A percentile compares a stretch with the other conserved stretches of the same genome.
phyloP scores from a whole-genome alignment of 345 rosid species.

The Syzygium aqueum region DNA sequence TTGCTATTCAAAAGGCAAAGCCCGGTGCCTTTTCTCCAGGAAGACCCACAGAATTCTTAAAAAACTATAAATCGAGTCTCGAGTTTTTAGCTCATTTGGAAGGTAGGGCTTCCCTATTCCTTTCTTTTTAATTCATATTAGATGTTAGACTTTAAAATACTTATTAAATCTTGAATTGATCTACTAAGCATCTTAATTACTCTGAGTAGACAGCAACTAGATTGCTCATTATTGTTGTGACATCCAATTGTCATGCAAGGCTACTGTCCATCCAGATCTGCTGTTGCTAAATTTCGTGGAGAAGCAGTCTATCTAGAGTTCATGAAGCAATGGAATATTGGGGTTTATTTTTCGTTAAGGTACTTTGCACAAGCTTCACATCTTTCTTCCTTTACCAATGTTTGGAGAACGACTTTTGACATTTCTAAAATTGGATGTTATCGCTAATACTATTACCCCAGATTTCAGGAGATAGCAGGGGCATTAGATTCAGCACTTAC shows the following conservation, averaged over 20 bases:
- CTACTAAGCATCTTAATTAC: background rate
- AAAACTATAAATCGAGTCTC: constrained; percentile 84
- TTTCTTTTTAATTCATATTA: background rate
- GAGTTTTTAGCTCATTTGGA: constrained; percentile 83
- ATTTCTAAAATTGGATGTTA: background rate
- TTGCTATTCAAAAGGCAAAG: constrained; percentile 80
- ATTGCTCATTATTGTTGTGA: constrained; percentile 11
- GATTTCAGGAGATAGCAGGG: constrained; percentile 99
- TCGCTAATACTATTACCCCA: constrained; percentile 20
- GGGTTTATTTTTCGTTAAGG: constrained; percentile 95
- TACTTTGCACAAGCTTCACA: constrained; percentile 14
- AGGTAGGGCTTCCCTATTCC: constrained; percentile 35
- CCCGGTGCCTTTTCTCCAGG: constrained; percentile 99
- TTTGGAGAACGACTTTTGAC: background rate
- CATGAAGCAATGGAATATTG: constrained; percentile 96
- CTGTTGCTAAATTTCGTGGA: constrained; percentile 76
- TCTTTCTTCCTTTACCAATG: background rate
- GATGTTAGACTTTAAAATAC: background rate
- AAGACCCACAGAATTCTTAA: constrained; percentile 87
- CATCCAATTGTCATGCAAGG: constrained; percentile 65
- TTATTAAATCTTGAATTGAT: background rate
- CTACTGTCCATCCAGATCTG: constrained; percentile 91
- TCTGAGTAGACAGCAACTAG: background rate
- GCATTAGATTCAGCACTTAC: constrained; percentile 72
- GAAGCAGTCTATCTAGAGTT: constrained; percentile 67